Base-by-base conservation (phyloP, 1,284 basidiomycete genomes). In the Heterobasidion parviporum region DNA sequence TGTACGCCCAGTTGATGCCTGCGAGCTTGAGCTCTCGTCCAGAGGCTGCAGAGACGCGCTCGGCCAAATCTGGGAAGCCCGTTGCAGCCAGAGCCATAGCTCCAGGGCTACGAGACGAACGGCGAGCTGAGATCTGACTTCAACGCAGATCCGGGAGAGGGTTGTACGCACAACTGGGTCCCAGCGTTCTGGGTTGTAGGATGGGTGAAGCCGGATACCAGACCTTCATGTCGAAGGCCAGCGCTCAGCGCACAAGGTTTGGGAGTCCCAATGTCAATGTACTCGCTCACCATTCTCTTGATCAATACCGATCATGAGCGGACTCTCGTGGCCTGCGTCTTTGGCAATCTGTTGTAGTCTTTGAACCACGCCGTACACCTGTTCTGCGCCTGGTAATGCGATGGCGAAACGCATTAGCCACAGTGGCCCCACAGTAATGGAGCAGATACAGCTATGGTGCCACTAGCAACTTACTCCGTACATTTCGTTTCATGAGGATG, bases 21-120 rank as follows among this genome's bases (percentile, higher is more conserved):
- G 74, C 80, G 45, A 78, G 67, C 54, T 74, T 77, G 58, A 88
- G 70, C 65, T 88, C 85, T 26, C 64, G 68, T 1, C 73, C 85
- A 1, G 77, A 77, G 0, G 78, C 80, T 44, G 65, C 63, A 7
- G 80, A 72, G 1, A 85, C 75, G 12, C 72, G 54, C 50, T 75
- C 72, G 3, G 80, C 77, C 0, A 82, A 63, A 2, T 72, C 71
- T 0, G 70, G 60, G 8, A 78, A 77, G 1, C 74, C 75, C 0
- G 81, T 78, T 3, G 82, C 80, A 5, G 82, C 81, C 1, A 85
- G 68, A 0, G 84, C 81, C 86, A 88, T 88, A 1, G 85, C 84
- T 0, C 85, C 85, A 8, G 86, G 85, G 57, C 85, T 87, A 45
- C 15, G 36, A 20, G n/a, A 50, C 51, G 20, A 58, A 46, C 20